These are phyloP conservation scores for Neoarthrinium moseri DNA, from an alignment of 2,329 filamentous ascomycete genomes.

Conservation along the genomic window DNA sequence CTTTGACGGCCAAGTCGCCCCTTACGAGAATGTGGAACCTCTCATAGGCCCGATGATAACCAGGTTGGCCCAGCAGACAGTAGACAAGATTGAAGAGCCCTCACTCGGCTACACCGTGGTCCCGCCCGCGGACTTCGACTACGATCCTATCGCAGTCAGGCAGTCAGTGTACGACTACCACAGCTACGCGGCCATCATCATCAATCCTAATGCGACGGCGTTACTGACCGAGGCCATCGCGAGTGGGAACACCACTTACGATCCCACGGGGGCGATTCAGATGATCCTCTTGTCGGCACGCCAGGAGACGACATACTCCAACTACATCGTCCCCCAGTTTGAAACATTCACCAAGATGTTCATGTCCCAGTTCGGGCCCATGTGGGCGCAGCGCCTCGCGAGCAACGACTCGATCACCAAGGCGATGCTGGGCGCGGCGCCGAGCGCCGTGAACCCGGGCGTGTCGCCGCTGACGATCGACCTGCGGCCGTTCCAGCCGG, in stretches of 20 bases:
- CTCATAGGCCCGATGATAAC: constrained; percentile 57
- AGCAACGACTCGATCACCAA: constrained; percentile 34
- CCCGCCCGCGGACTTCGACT: constrained; percentile 48
- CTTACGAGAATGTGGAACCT: constrained; percentile 46
- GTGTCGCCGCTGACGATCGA: constrained; percentile 39
- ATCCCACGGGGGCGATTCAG: constrained; percentile 58
- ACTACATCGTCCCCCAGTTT: constrained; percentile 53
- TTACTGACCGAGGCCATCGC: constrained; percentile 54
- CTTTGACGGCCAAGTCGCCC: constrained; percentile 56
- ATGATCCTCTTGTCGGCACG: constrained; percentile 54
- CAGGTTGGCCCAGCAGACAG: constrained; percentile 40
- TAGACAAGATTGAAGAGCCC: constrained; percentile 31
- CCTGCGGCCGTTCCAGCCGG: constrained; percentile 57
- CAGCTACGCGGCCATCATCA: constrained; percentile 59
- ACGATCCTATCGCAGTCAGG: constrained; percentile 55
- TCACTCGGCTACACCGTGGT: constrained; percentile 51
- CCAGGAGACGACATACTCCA: constrained; percentile 52
- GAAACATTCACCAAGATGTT: constrained; percentile 44
- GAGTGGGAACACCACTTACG: constrained; percentile 56
- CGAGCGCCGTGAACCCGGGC: constrained; percentile 30
- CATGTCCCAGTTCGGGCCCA: constrained; percentile 44
- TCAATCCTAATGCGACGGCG: constrained; percentile 61
- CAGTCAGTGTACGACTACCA: constrained; percentile 58
- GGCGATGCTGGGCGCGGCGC: constrained; percentile 25
- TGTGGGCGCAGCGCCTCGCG: constrained; percentile 39